These are phyloP conservation scores for Alternaria dauci DNA, from an alignment of 2,329 filamentous ascomycete genomes.

Conservation along the genomic window DNA sequence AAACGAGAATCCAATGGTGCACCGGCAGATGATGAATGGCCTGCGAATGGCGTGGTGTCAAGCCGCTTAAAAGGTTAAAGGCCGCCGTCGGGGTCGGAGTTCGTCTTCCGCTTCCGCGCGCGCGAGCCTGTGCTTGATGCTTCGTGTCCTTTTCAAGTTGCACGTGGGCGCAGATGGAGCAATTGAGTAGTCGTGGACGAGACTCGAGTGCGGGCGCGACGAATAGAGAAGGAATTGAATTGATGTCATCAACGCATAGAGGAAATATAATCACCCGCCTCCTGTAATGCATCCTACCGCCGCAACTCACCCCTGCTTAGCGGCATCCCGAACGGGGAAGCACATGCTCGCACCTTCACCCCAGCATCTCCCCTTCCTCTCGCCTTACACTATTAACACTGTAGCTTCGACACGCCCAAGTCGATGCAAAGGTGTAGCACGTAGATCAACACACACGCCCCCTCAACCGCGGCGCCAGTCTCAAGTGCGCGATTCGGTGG, in stretches of 20 bases:
- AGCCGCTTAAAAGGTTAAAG: constrained; percentile 2
- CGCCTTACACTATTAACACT: constrained; percentile 16
- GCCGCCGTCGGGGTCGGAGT: constrained; percentile 16
- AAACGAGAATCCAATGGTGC: background rate
- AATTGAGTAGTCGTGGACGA: background rate
- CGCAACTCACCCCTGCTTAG: constrained; percentile 22
- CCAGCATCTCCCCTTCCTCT: constrained; percentile 19
- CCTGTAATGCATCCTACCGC: background rate
- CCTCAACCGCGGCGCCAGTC: background rate
- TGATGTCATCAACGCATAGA: background rate
- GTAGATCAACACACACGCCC: background rate
- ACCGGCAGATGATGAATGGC: constrained; percentile 3
- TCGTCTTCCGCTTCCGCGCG: constrained; percentile 19
- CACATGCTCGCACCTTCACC: constrained; percentile 29
- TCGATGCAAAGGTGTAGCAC: constrained; percentile 7
- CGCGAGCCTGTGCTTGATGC: constrained; percentile 19
- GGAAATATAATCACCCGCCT: background rate
- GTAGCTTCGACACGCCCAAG: constrained; percentile 7
- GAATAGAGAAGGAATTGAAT: background rate
- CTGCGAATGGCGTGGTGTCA: constrained; percentile 5
- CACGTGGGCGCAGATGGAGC: background rate
- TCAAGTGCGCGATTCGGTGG: constrained; percentile 11
- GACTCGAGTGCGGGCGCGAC: background rate
- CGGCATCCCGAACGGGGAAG: constrained; percentile 28
- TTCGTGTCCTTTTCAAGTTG: constrained; percentile 16